Evolutionary conservation across 2,329 filamentous ascomycete genomes (phyloP).

Genomic region (Cercospora zeae-maydis): DNA sequence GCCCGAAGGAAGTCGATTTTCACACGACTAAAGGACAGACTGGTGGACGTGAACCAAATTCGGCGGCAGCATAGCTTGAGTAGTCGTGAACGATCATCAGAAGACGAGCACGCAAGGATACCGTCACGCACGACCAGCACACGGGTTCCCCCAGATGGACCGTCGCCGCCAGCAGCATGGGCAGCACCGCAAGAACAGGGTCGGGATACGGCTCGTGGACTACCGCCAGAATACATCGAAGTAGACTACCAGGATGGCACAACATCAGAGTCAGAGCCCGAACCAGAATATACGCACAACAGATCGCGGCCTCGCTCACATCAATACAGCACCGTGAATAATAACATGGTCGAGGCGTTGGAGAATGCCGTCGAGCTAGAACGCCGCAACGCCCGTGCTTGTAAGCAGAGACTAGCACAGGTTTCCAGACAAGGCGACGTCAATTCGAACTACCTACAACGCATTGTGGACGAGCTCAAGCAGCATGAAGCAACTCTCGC

Average conservation of each 20-base stretch:
- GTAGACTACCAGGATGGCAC: conserved; percentile 23
- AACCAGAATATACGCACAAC: conserved; percentile 13
- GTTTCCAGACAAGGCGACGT: conserved; percentile 26
- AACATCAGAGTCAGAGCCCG: conserved; percentile 2
- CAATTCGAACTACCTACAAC: conserved; percentile 25
- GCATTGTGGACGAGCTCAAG: conserved; percentile 29
- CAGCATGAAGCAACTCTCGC: conserved; percentile 21
- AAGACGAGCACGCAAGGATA: conserved; percentile 3
- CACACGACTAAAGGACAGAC: conserved; percentile 24
- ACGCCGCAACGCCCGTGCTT: conserved; percentile 19
- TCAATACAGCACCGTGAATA: conserved; percentile 12
- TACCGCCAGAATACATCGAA: conserved; percentile 17
- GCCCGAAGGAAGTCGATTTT: conserved; percentile 24
- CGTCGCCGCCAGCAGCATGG: not conserved
- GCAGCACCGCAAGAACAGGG: not conserved
- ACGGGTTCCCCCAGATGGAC: conserved; percentile 8
- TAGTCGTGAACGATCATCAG: conserved; percentile 22
- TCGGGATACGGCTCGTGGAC: conserved; percentile 2
- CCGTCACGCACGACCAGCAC: conserved; percentile 16
- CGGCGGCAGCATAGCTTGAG: conserved; percentile 14
- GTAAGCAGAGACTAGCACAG: conserved; percentile 28
- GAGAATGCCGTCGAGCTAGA: conserved; percentile 28
- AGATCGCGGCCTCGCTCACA: conserved; percentile 4
- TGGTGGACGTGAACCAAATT: conserved; percentile 21
- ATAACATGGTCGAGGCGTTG: conserved; percentile 21